Percentiles rank a stretch among this genome's conserved stretches.
Conservation (phyloP, 305 asterid species). For the Fraxinus xanthoxyloides region DNA sequence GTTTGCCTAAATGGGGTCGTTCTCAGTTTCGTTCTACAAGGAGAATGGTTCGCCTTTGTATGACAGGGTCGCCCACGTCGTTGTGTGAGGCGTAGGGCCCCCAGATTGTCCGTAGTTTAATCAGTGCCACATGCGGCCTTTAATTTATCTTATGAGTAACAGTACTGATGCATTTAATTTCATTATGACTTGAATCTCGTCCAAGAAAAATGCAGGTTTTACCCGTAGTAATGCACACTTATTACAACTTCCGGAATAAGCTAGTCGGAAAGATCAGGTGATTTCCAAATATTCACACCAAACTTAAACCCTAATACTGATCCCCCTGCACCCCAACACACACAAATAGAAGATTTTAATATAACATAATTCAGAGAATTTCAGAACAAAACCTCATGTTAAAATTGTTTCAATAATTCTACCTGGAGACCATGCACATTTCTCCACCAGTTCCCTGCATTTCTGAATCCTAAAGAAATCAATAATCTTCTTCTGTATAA, state of each 20-base stretch:
- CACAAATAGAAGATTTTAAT: not conserved
- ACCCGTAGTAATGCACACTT: not conserved
- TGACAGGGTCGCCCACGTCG: no score
- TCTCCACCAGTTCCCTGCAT: slow-evolving; percentile 33
- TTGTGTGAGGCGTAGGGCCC: no score
- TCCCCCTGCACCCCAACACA: not conserved
- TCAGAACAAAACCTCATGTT: not conserved
- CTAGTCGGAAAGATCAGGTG: not conserved
- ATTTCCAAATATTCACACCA: not conserved
- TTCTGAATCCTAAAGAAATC: slow-evolving; percentile 70
- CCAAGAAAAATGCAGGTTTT: not conserved
- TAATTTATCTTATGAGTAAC: no score
- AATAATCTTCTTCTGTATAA: slow-evolving; percentile 61
- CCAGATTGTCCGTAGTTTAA: no score
- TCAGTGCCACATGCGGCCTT: no score
- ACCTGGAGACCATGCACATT: slow-evolving; percentile 55
- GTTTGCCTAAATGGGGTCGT: no score
- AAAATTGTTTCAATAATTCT: slow-evolving; percentile 17
- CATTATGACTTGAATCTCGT: not conserved
- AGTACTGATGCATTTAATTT: not conserved
- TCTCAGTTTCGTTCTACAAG: no score
- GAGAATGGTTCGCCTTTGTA: no score
- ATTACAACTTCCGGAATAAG: not conserved
- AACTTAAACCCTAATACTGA: not conserved
- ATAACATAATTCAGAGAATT: not conserved